phyloP scores from a whole-genome alignment of 208 protist genomes.

The Crithidia thermophila region DNA sequence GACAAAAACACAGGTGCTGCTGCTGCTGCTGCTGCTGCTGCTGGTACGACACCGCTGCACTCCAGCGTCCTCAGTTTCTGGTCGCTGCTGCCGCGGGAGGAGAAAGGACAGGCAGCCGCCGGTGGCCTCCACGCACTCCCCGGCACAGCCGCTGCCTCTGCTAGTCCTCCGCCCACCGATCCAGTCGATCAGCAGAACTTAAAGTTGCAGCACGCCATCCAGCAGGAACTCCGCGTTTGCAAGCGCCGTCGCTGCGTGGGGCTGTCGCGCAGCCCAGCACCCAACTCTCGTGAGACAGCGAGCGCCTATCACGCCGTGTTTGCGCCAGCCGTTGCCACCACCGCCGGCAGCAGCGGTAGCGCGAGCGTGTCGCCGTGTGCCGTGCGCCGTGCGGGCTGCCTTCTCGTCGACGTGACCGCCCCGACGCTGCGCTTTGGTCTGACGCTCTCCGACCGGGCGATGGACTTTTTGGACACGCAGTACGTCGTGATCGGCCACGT shows the following conservation, averaged over 20 bases:
- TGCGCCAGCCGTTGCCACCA: background rate
- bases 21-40: background rate
- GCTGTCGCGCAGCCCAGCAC: background rate
- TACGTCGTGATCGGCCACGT: slow-evolving; percentile 69
- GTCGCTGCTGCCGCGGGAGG: slow-evolving; percentile 15
- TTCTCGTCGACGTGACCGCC: slow-evolving; percentile 49
- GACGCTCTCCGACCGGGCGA: slow-evolving; percentile 48
- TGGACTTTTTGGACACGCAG: slow-evolving; percentile 62
- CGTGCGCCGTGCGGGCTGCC: slow-evolving; percentile 36
- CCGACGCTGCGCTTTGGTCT: slow-evolving; percentile 48
- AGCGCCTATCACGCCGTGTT: slow-evolving; percentile 15
- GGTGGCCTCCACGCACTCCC: background rate
- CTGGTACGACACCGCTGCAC: background rate
- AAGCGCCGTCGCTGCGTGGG: slow-evolving; percentile 28
- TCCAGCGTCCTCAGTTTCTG: slow-evolving; percentile 11
- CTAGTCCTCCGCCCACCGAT: background rate
- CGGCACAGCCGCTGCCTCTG: background rate
- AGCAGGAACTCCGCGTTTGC: slow-evolving; percentile 25
- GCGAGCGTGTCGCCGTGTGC: slow-evolving; percentile 8
- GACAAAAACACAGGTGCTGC: background rate
- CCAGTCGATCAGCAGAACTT: slow-evolving; percentile 13
- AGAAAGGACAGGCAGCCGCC: background rate
- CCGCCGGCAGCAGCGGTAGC: background rate
- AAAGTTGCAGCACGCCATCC: slow-evolving; percentile 7
- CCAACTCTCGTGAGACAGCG: background rate